phyloP scores from a whole-genome alignment of 495 filamentous ascomycete species.

The Tuber microsphaerosporum region DNA sequence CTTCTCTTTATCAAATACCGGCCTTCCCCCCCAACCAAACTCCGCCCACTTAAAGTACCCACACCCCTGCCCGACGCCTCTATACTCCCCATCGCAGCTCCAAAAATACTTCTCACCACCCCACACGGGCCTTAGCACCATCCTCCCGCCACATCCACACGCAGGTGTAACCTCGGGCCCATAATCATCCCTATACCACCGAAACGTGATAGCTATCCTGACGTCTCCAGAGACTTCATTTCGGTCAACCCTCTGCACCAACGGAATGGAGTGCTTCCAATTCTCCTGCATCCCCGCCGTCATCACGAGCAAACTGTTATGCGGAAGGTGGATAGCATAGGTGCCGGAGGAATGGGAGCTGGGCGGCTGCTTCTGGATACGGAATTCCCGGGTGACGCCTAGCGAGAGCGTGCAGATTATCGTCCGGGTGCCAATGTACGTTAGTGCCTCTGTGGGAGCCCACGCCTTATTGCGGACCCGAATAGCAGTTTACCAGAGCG shows the following conservation, averaged over 20 bases:
- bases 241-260: conserved; percentile 65
- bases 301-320: conserved; percentile 91
- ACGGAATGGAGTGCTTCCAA: conserved; percentile 72
- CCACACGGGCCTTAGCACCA: conserved; percentile 66
- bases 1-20: conserved; percentile 37
- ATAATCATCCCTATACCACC: conserved; percentile 68
- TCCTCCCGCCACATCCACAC: conserved; percentile 48
- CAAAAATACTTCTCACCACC: conserved; percentile 80
- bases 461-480: conserved; percentile 68
- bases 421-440: conserved; percentile 80
- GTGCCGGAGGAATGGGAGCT: conserved; percentile 64
- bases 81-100: conserved; percentile 76
- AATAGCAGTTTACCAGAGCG: conserved; percentile 88
- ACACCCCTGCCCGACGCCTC: conserved; percentile 46
- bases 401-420: conserved; percentile 85
- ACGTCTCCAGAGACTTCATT: conserved; percentile 73
- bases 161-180: conserved; percentile 62
- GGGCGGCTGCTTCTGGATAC: conserved; percentile 50
- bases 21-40: conserved; percentile 80
- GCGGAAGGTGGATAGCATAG: conserved; percentile 83
- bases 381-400: conserved; percentile 84
- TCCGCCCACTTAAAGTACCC: conserved; percentile 82
- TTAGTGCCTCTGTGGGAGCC: conserved; percentile 91
- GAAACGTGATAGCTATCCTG: conserved; percentile 90
- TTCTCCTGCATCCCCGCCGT: conserved; percentile 82